phyloP scores from a whole-genome alignment of 2,329 filamentous ascomycete genomes.

The Pochonia chlamydosporia region DNA sequence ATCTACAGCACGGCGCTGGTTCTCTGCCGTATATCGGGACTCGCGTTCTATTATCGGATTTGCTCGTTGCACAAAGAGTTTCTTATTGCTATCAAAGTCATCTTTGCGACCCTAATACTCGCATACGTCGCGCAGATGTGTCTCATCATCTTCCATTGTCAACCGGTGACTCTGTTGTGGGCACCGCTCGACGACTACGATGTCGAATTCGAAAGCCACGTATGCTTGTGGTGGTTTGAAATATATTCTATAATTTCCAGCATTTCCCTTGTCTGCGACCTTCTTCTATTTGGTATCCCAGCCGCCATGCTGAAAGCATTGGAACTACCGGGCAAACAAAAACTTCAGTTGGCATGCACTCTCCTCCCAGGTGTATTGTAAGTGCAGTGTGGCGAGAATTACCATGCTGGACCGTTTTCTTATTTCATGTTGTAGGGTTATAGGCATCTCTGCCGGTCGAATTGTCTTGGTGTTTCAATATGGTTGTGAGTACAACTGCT shows the following conservation, averaged over 20 bases:
- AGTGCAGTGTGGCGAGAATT: not conserved
- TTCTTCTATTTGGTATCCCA: conserved; percentile 6
- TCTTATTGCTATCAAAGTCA: conserved; percentile 1
- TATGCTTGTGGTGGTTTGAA: not conserved
- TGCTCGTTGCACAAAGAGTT: conserved; percentile 3
- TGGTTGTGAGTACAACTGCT: not conserved
- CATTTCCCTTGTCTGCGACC: conserved; percentile 3
- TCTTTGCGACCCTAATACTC: not conserved
- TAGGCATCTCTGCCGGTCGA: not conserved
- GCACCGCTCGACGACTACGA: not conserved
- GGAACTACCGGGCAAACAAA: conserved; percentile 1
- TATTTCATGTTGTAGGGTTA: not conserved
- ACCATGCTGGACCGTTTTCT: not conserved
- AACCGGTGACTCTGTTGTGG: conserved; percentile 3
- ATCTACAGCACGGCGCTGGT: conserved; percentile 5
- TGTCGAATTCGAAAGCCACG: not conserved
- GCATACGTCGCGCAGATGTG: conserved; percentile 4
- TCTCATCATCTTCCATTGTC: conserved; percentile 7
- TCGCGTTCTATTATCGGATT: conserved; percentile 8
- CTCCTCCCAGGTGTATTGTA: conserved; percentile 6
- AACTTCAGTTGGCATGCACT: conserved; percentile 4
- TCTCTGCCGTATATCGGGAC: conserved; percentile 4
- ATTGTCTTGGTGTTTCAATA: not conserved
- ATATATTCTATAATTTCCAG: not conserved
- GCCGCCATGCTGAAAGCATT: conserved; percentile 3